Percentiles rank a stretch among this genome's conserved stretches.
Conservation (phyloP, 192 early-diverging fungal species). For the Anaeromyces robustus region DNA sequence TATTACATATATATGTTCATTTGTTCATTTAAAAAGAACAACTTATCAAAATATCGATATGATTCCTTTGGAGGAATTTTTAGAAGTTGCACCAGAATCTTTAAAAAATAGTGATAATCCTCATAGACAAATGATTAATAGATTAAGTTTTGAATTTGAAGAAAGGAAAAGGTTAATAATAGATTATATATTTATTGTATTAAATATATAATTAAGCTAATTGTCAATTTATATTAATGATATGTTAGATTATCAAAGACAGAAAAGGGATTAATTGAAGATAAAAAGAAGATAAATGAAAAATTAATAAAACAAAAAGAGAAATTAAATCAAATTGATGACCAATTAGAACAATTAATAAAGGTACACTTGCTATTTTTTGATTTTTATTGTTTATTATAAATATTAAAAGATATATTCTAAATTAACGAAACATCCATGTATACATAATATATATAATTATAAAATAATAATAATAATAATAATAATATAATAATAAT, state of each 20-base stretch:
- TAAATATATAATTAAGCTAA: no score
- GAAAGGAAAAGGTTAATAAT: constrained; percentile 18
- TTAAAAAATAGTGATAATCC: constrained; percentile 10
- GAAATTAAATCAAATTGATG: not conserved
- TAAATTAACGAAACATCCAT: no score
- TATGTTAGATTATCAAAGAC: not conserved
- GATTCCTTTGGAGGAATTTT: constrained; percentile 20
- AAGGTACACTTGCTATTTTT: no score
- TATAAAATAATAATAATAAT: no score
- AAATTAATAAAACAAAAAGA: not conserved
- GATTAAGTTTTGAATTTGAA: constrained; percentile 28
- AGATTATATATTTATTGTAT: no score
- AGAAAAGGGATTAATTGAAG: not conserved
- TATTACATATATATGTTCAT: no score
- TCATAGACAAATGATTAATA: constrained; percentile 35
- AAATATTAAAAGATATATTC: no score
- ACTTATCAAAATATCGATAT: constrained; percentile 34
- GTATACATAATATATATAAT: no score
- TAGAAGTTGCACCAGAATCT: constrained; percentile 7
- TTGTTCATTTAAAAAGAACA: constrained; percentile 15
- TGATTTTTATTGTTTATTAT: no score
- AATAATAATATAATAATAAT: no score
- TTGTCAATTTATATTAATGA: no score
- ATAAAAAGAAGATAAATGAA: not conserved
- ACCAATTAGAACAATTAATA: not conserved